Percentiles rank a stretch among this genome's conserved stretches.
Evolutionary conservation across 352 stramenopile species (phyloP).

Genomic region (Phytophthora citricola): DNA sequence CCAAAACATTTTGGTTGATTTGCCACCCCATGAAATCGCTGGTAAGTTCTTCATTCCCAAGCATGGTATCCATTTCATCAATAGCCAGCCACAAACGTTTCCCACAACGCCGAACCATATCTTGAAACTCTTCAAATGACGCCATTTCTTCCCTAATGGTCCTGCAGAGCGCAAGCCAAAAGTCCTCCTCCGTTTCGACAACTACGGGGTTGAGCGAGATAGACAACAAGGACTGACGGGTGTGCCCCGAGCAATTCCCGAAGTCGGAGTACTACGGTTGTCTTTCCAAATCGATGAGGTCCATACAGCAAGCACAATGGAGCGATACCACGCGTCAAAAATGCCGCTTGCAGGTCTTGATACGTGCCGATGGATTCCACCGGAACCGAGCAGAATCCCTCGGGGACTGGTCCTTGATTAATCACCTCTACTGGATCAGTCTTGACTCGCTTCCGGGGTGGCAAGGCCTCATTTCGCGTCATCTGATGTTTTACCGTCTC

Average conservation of each 20-base stretch:
- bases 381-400: no score
- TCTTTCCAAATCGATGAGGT: not conserved
- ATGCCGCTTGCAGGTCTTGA: no score
- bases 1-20: slow-evolving; percentile 10
- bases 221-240: not conserved
- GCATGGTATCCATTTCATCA: not conserved
- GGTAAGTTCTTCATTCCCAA: slow-evolving; percentile 8
- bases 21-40: slow-evolving; percentile 16
- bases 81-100: not conserved
- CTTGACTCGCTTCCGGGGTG: not conserved
- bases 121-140: not conserved
- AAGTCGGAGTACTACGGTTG: slow-evolving; percentile 19
- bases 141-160: no score
- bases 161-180: not conserved
- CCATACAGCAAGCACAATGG: slow-evolving; percentile 25
- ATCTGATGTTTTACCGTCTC: no score
- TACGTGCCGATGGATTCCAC: no score
- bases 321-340: not conserved
- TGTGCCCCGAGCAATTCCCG: slow-evolving; percentile 11
- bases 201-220: not conserved
- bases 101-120: not conserved
- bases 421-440: not conserved
- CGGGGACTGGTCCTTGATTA: no score
- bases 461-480: not conserved
- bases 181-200: not conserved